Conservation (phyloP, 192 early-diverging fungal species). For the Entomortierella lignicola region DNA sequence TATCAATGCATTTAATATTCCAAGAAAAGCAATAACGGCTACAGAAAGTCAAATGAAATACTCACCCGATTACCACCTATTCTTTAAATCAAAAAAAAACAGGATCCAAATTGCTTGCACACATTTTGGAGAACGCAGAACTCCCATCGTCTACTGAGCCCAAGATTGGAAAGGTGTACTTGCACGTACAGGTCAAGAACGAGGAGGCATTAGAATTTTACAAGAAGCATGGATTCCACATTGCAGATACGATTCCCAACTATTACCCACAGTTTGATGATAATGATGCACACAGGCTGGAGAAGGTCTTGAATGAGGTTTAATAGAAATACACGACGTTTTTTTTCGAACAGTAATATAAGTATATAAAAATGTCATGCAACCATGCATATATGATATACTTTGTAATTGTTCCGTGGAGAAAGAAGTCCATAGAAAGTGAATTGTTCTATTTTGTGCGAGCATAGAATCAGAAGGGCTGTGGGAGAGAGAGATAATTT, state of each 20-base stretch:
- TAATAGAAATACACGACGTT: no score
- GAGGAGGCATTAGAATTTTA: slow-evolving; percentile 87
- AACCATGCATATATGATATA: no score
- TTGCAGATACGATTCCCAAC: slow-evolving; percentile 64
- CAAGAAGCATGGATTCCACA: slow-evolving; percentile 78
- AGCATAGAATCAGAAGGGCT: no score
- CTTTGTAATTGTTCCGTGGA: no score
- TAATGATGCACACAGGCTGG: slow-evolving; percentile 80
- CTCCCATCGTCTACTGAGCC: slow-evolving; percentile 53
- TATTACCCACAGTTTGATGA: slow-evolving; percentile 92
- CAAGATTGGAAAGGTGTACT: slow-evolving; percentile 66
- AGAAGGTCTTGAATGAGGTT: slow-evolving; percentile 40
- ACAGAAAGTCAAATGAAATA: neutral
- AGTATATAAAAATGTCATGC: no score
- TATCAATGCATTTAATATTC: slow-evolving; percentile 15
- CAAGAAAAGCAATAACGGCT: neutral
- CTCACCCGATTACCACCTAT: no score
- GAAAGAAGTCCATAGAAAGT: no score
- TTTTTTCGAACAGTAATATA: no score
- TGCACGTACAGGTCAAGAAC: slow-evolving; percentile 91
- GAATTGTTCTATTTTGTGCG: no score
- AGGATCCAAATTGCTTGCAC: slow-evolving; percentile 69
- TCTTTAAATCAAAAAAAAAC: neutral
- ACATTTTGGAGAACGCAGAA: slow-evolving; percentile 65
- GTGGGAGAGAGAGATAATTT: no score